Percentiles rank a stretch among this genome's conserved stretches.
These are phyloP conservation scores for Botryotinia globosa DNA, from an alignment of 2,329 filamentous ascomycete species.

Conservation along the genomic window DNA sequence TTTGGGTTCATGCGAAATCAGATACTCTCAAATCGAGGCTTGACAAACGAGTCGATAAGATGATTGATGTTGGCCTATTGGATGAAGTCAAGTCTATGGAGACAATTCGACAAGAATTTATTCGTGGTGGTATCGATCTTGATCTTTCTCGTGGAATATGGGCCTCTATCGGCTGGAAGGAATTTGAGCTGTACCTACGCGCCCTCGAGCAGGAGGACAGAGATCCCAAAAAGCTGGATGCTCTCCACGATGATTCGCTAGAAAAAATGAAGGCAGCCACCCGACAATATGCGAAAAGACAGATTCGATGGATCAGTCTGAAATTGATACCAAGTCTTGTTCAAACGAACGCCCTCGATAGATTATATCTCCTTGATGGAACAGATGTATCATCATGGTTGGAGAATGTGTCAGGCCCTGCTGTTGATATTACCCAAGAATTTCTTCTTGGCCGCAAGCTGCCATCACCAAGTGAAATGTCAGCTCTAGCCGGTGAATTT, in stretches of 20 bases:
- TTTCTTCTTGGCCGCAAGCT: constrained; percentile 59
- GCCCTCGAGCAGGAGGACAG: constrained; percentile 41
- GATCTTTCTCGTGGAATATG: constrained; percentile 85
- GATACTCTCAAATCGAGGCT: constrained; percentile 68
- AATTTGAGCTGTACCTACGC: constrained; percentile 71
- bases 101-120: constrained; percentile 45
- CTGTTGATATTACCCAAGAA: constrained; percentile 55
- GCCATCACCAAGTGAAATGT: constrained; percentile 53
- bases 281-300: constrained; percentile 80
- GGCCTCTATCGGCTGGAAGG: constrained; percentile 95
- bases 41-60: constrained; percentile 75
- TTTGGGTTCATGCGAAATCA: constrained; percentile 82
- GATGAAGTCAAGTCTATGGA: constrained; percentile 57
- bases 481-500: constrained; percentile 53
- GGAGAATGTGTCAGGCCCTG: constrained; percentile 62
- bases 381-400: constrained; percentile 64
- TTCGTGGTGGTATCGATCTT: constrained; percentile 50
- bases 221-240: constrained; percentile 46
- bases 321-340: constrained; percentile 72
- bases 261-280: constrained; percentile 80
- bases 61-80: constrained; percentile 68
- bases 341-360: constrained; percentile 50
- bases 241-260: constrained; percentile 57
- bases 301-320: constrained; percentile 81
- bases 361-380: constrained; percentile 78